Evolutionary conservation across 176 grass and related monocot genomes (phyloP).

Genomic region (Oryza meyeriana): DNA sequence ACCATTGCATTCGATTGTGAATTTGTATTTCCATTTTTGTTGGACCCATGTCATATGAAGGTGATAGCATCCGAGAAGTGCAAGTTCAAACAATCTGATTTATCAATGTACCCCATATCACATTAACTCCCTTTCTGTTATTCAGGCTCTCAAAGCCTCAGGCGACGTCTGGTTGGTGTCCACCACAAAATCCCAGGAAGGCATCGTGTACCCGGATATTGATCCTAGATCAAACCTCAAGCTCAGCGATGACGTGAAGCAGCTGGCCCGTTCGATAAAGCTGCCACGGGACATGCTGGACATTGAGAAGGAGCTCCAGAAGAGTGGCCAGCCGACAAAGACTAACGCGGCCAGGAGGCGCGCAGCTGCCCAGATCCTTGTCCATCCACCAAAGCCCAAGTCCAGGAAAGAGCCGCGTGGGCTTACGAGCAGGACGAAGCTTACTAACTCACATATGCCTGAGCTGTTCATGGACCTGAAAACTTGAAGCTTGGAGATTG

Average conservation of each 20-base stretch:
- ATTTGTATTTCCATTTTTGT: background rate
- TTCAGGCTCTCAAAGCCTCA: conserved; percentile 54
- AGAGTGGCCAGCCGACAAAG: conserved; percentile 60
- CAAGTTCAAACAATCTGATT: background rate
- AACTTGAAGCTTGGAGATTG: background rate
- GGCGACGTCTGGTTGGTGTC: conserved; percentile 51
- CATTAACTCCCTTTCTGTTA: background rate
- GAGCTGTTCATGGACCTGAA: conserved; percentile 56
- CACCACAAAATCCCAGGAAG: conserved; percentile 60
- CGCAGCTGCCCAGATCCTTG: conserved; percentile 29
- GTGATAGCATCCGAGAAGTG: background rate
- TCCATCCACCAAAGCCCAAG: conserved; percentile 49
- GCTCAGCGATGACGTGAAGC: conserved; percentile 56
- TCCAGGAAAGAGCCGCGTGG: conserved; percentile 52
- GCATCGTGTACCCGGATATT: conserved; percentile 47
- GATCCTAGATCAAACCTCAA: conserved; percentile 40
- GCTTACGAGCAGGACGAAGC: conserved; percentile 46
- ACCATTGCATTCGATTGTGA: background rate
- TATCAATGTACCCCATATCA: background rate
- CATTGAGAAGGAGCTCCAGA: conserved; percentile 74
- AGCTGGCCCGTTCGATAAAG: conserved; percentile 35
- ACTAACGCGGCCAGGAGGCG: conserved; percentile 62
- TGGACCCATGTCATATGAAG: background rate
- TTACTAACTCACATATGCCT: conserved; percentile 74
- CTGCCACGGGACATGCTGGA: conserved; percentile 75